Evolutionary conservation across 139 green algal genomes (phyloP), one percentile per base, ranked within the genome.

Genomic region (Chara braunii): DNA sequence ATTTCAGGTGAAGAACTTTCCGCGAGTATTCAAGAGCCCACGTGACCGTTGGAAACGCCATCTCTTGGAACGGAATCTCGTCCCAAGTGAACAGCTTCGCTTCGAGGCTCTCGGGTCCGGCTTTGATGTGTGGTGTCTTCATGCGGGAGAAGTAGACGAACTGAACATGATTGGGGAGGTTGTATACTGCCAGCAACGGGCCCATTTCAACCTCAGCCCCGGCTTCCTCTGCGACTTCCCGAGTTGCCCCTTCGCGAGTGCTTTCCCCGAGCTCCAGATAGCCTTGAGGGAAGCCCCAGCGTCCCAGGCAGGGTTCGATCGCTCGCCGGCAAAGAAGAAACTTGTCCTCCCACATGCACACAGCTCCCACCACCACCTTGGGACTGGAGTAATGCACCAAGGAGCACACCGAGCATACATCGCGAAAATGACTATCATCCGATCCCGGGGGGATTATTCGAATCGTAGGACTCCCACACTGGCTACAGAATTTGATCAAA

Each of bases 281-380:
- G 53, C 53, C 53, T 63, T 63, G 53, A 7, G 57, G 57, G 6
- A 52, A 6, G 6, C 61, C 94, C 90, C 90, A 96, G 28, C 83
- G 48, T 3, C 89, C 89, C 0, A 60, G 70, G 70, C 92, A 94
- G 0, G 90, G 90, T 60, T 94, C 81, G 40, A 96, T 96, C 8
- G 68, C 88, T 9, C 84, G 83, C 54, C 36, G 52, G 68, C 84
- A 91, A 40, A 96, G 75, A 52, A 97, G 74, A 22, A 96, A 50
- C 48, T 70, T 68, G 44, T 61, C 43, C 11, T 68, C 44, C 37
- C 11, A 64, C 12, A 68, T 18, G 45, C 59, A 68, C 2, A 68
- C 30, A 23, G 59, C 59, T 2, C 59, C 59, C 35, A 68, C 59
- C 24, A 68, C 59, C 11, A 68, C 44, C n/a, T 68, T 68, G 43